A percentile compares a stretch with the other conserved stretches of the same genome.
These are phyloP conservation scores for Russula dissimulans DNA, from an alignment of 768 basidiomycete genomes.

Conservation along the genomic window DNA sequence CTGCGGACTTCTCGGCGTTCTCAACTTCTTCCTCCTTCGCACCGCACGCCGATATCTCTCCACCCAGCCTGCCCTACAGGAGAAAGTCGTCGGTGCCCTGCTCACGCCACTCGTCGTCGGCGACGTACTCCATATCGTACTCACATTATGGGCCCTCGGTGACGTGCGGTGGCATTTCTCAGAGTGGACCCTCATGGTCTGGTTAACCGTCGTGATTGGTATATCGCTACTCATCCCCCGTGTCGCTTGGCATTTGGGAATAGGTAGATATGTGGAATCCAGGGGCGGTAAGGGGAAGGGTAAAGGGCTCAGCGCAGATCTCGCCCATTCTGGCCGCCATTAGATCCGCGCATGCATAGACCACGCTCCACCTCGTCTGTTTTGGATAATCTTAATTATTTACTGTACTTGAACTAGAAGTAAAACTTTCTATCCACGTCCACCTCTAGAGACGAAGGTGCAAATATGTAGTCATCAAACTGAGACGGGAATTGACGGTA, in stretches of 20 bases:
- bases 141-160: constrained; percentile 73
- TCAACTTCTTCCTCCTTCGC: constrained; percentile 60
- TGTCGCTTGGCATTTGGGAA: constrained; percentile 63
- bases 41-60: constrained; percentile 52
- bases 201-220: constrained; percentile 56
- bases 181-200: constrained; percentile 61
- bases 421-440: too few relatives aligned
- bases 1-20: constrained; percentile 60
- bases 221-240: constrained; percentile 60
- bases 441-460: too few relatives aligned
- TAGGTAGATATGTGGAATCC: constrained; percentile 62
- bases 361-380: too few relatives aligned
- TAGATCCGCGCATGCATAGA: background rate
- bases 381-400: too few relatives aligned
- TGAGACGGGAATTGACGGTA: too few relatives aligned
- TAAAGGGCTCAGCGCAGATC: background rate
- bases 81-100: constrained; percentile 56
- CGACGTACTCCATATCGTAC: constrained; percentile 53
- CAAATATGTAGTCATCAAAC: too few relatives aligned
- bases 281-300: constrained; percentile 37
- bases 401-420: too few relatives aligned
- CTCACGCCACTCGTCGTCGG: constrained; percentile 62
- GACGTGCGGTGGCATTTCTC: constrained; percentile 52
- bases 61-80: constrained; percentile 53
- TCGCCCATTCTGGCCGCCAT: background rate